Evolutionary conservation across 129 eudicot genomes (phyloP).

Genomic region (Flaveria bidentis): DNA sequence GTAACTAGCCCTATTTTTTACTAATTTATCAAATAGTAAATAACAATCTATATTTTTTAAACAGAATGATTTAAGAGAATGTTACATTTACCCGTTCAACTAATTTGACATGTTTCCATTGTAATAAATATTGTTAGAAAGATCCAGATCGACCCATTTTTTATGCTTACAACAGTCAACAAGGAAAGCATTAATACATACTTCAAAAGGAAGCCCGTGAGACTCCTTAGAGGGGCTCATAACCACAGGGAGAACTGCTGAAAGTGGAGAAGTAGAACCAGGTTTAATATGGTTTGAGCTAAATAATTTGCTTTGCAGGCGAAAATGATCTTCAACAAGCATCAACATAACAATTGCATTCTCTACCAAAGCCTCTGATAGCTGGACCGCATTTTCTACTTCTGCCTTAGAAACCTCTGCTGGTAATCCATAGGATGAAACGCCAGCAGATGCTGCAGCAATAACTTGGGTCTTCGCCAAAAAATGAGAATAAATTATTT

Average conservation of each 20-base stretch:
- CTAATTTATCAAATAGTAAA: not conserved
- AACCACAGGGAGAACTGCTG: conserved; percentile 44
- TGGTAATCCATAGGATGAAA: conserved; percentile 69
- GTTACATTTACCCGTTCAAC: not conserved
- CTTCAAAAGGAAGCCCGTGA: conserved; percentile 62
- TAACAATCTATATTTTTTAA: not conserved
- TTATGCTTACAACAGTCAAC: not conserved
- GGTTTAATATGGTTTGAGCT: conserved; percentile 44
- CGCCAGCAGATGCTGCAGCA: conserved; percentile 93
- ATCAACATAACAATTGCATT: conserved; percentile 85
- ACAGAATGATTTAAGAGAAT: not conserved
- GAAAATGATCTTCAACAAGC: conserved; percentile 94
- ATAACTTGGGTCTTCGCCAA: conserved; percentile 79
- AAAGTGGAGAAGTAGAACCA: conserved; percentile 62
- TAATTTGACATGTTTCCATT: not conserved
- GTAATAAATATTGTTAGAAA: not conserved
- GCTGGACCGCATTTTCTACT: conserved; percentile 81
- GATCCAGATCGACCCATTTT: not conserved
- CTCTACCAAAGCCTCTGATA: conserved; percentile 88
- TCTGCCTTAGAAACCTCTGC: conserved; percentile 70
- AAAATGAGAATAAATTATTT: not conserved
- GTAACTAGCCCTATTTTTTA: not conserved
- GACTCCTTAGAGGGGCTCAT: conserved; percentile 50
- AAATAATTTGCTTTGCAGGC: conserved; percentile 68
- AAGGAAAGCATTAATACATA: conserved; percentile 34